Base-by-base conservation (phyloP, 805 yeast genomes). In the Pichia membranifaciens region DNA sequence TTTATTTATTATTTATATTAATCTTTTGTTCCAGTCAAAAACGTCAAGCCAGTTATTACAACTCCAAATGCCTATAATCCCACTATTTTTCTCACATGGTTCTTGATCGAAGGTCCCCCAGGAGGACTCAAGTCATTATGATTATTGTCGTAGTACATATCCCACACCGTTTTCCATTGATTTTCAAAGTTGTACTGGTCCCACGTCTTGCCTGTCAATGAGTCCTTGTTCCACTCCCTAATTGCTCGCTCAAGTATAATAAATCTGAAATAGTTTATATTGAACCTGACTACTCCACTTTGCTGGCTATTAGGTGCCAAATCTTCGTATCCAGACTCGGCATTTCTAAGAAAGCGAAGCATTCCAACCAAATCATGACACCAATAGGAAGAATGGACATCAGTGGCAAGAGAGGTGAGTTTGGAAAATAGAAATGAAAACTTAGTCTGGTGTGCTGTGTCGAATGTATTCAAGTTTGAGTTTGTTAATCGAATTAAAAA, bases 161-260 rank as follows among this genome's bases (percentile, higher is more conserved):
- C 36, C 51, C 51, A 50, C 18, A 50, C 18, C n/a, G 20, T 34
- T 12, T 5, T 16, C 53, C 53, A 50, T 40, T 50, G 50, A 10
- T 38, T 35, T 10, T 7, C 10, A 2, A 50, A 33, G 10, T 44
- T 18, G 21, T 47, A 38, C 4, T 25, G 17, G n/a, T 17, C 25
- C 50, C 50, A 47, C 13, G 43, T 33, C 17, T 38, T 33, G 2
- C 9, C 9, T 2, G 44, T 43, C 22, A 47, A 18, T 20, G 22
- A 17, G 7, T 39, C 25, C n/a, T 16, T 38, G 34, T 39, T 47
- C 44, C 42, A 43, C 36, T 47, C 50, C 17, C n/a, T 38, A 3
- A 43, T 32, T 7, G 43, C 44, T 16, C 34, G 18, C 5, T 47
- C 45, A 2, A 47, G 17, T 6, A 47, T 32, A 15, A 33, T n/a